A percentile compares a stretch with the other conserved stretches of the same genome.
phyloP scores from a whole-genome alignment of 1,139 yeast genomes.

The Eremothecium cymbalariae region DNA sequence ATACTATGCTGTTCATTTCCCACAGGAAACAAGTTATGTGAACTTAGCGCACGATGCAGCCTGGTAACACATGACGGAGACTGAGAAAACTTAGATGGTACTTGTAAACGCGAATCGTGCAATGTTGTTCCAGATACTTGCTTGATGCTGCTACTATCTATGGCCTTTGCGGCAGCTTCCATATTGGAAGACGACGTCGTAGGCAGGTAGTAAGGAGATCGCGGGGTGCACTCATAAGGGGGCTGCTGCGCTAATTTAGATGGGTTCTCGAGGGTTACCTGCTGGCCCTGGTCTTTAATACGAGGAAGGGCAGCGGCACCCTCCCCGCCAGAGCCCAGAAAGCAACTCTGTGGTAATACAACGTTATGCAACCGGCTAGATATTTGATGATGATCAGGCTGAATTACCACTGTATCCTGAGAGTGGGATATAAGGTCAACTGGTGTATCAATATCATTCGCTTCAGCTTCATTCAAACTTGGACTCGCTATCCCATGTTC shows the following conservation, averaged over 20 bases:
- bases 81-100: constrained; percentile 1
- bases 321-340: constrained; percentile 5
- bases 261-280: constrained; percentile 2
- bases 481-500: constrained; percentile 4
- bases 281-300: too few relatives aligned
- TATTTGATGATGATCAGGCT: too few relatives aligned
- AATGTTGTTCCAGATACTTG: constrained; percentile 3
- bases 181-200: constrained; percentile 15
- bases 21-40: neutral
- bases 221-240: constrained; percentile 10
- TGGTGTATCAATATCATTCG: neutral
- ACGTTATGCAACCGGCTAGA: neutral
- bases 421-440: neutral
- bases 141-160: constrained; percentile 11
- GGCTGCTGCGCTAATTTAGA: constrained; percentile 14
- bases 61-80: neutral
- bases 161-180: constrained; percentile 15
- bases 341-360: neutral
- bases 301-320: too few relatives aligned
- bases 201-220: constrained; percentile 15
- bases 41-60: constrained; percentile 1
- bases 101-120: constrained; percentile 1
- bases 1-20: constrained; percentile 1
- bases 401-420: neutral
- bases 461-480: neutral